Conservation (phyloP, 2,329 filamentous ascomycete species). For the Cadophora sp. region DNA sequence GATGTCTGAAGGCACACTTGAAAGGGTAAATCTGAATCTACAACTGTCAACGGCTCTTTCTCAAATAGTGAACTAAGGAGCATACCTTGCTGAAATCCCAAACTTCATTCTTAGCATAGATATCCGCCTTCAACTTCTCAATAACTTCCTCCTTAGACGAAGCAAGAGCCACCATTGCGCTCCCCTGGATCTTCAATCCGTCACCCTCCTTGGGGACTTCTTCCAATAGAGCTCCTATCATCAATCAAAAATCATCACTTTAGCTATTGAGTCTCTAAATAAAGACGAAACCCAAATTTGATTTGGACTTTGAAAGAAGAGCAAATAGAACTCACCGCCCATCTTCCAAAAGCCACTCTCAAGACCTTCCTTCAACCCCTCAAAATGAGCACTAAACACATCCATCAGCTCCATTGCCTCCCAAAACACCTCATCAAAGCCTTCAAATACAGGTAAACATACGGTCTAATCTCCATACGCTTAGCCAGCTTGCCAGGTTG, state of each 20-base stretch:
- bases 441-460: conserved; percentile 42
- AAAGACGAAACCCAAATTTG: too few relatives aligned
- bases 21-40: conserved; percentile 58
- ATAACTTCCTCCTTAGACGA: conserved; percentile 73
- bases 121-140: conserved; percentile 70
- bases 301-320: neutral
- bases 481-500: conserved; percentile 65
- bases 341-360: conserved; percentile 66
- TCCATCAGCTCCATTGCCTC: neutral
- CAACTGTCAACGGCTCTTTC: conserved; percentile 19
- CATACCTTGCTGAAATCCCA: conserved; percentile 78
- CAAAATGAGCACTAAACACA: conserved; percentile 37
- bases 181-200: conserved; percentile 58
- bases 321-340: conserved; percentile 50
- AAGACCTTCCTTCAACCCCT: conserved; percentile 57
- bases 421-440: neutral
- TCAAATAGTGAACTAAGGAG: neutral
- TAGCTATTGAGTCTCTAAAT: neutral
- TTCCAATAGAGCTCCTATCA: conserved; percentile 69
- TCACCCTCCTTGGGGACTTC: conserved; percentile 69
- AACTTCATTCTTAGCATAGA: conserved; percentile 74
- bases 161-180: conserved; percentile 60
- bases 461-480: conserved; percentile 67
- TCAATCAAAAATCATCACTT: neutral
- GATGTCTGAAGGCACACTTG: conserved; percentile 50